Evolutionary conservation across 2,329 filamentous ascomycete species (phyloP).

Genomic region (Byssochlamys sp.): DNA sequence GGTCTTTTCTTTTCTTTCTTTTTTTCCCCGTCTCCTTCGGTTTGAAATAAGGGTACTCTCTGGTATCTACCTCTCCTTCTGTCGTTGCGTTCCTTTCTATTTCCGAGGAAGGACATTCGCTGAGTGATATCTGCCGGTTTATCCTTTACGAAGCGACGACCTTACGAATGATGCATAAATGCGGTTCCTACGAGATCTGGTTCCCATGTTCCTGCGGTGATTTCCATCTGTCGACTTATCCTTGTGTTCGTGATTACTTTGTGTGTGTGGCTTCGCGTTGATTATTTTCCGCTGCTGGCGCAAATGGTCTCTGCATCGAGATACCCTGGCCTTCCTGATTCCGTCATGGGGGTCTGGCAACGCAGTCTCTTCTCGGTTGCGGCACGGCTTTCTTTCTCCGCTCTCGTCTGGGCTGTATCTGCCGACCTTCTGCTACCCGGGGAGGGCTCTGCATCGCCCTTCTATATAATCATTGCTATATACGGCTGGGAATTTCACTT

Average conservation of each 20-base stretch:
- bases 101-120: conserved; percentile 8
- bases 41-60: background rate
- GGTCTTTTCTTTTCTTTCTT: background rate
- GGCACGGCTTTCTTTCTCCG: conserved; percentile 11
- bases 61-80: conserved; percentile 2
- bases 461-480: background rate
- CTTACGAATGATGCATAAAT: conserved; percentile 28
- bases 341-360: conserved; percentile 14
- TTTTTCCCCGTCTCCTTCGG: background rate
- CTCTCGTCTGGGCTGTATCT: background rate
- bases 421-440: background rate
- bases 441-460: background rate
- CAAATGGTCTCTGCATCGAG: conserved; percentile 25
- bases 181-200: conserved; percentile 5
- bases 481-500: background rate
- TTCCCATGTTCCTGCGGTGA: conserved; percentile 5
- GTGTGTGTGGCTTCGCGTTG: conserved; percentile 9
- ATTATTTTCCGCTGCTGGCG: conserved; percentile 8
- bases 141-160: conserved; percentile 27
- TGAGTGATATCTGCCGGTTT: conserved; percentile 5
- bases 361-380: conserved; percentile 16
- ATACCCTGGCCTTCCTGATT: conserved; percentile 24
- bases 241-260: conserved; percentile 14
- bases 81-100: conserved; percentile 6
- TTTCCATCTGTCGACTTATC: conserved; percentile 16